phyloP scores from a whole-genome alignment of 768 basidiomycete species.

The Phylloporus rhodoxanthus region DNA sequence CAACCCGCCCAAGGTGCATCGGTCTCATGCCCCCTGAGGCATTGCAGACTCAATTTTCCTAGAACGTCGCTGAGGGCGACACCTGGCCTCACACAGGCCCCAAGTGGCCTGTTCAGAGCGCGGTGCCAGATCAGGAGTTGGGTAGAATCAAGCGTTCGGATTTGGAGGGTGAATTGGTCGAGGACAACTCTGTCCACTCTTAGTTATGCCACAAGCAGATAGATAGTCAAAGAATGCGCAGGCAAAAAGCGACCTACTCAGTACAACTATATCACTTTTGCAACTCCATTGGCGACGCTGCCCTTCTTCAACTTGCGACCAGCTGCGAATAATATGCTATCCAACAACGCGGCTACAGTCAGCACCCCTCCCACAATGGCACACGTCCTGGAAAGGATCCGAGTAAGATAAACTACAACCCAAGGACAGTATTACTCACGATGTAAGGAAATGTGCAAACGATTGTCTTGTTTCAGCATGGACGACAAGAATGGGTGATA shows the following conservation, averaged over 20 bases:
- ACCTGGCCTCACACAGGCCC: neutral
- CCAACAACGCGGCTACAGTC: slow-evolving; percentile 86
- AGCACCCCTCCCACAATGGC: slow-evolving; percentile 97
- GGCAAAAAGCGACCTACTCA: slow-evolving; percentile 4
- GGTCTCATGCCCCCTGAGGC: neutral
- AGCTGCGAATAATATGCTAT: slow-evolving; percentile 82
- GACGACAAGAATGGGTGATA: slow-evolving; percentile 92
- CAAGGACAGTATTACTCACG: slow-evolving; percentile 49
- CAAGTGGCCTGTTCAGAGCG: slow-evolving; percentile 20
- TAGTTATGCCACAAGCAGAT: slow-evolving; percentile 1
- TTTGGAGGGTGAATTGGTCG: slow-evolving; percentile 12
- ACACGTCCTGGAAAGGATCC: slow-evolving; percentile 59
- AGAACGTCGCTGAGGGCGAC: slow-evolving; percentile 14
- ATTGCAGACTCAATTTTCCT: neutral
- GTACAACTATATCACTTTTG: slow-evolving; percentile 29
- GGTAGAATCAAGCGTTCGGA: slow-evolving; percentile 18
- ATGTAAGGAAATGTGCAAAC: slow-evolving; percentile 97
- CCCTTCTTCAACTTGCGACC: slow-evolving; percentile 67
- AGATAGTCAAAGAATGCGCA: slow-evolving; percentile 16
- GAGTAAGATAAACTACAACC: neutral
- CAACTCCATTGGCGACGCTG: slow-evolving; percentile 23
- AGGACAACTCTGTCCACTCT: slow-evolving; percentile 23
- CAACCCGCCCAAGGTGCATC: neutral
- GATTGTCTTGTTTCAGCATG: slow-evolving; percentile 89
- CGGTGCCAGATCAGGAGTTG: slow-evolving; percentile 4